Base-by-base conservation (phyloP, 345 rosid species). In the Salix suchowensis region DNA sequence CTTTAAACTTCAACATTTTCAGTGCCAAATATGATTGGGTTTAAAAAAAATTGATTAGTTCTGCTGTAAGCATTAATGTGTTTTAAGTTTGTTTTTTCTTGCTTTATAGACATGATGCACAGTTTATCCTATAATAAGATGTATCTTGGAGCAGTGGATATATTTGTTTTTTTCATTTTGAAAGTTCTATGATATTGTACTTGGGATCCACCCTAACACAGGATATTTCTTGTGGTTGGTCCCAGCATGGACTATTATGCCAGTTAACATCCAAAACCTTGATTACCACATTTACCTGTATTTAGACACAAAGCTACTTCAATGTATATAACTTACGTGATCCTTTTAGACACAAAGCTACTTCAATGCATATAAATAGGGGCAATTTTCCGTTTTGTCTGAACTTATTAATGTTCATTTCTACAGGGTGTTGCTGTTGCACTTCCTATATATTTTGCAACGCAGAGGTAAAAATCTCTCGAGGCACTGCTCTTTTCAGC, bases 401-500 rank as follows among this genome's bases (percentile, higher is more conserved):
- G 67, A 78, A 72, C 61, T 78, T 67, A 37, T 78, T 21, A 39
- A 21, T 69, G 67, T 77, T 70, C 23, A 67, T 80, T 77, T 73
- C 26, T 54, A 23, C 87, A 96, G 99, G 99, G 99, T 79, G 97
- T 96, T 69, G 99, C 97, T 75, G 99, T 96, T 75, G 98, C 99
- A 32, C 91, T 96, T 79, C 99, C 99, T 30, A 83, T 93, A 68
- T 96, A 96, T 83, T 96, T 91, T 86, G 99, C 98, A 39, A 96
- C 99, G 40, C 91, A 93, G 76, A 96, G 99, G 99, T 96, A 84
- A 81, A 84, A 82, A 76, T 78, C 64, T 65, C 67, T 39, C 1
- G 7, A 74, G 44, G 16, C 58, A 74, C 55, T 42, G 19, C 60
- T 62, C 54, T 14, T 74, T 50, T 70, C 55, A 64, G 67, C 77